phyloP scores from a whole-genome alignment of 257 asterid genomes.

The Salvia rosmarinus region DNA sequence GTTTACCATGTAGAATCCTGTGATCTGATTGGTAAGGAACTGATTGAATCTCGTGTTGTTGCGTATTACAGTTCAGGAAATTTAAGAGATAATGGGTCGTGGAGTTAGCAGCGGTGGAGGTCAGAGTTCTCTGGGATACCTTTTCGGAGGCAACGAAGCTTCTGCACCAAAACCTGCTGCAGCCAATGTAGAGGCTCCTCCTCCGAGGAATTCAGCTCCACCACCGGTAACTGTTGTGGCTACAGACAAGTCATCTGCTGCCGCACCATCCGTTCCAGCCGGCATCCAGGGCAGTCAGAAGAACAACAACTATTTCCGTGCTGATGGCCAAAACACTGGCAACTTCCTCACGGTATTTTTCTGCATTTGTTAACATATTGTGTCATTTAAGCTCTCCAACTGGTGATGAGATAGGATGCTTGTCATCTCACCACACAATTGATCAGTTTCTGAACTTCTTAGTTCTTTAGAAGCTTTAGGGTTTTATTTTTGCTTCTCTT shows the following conservation, averaged over 20 bases:
- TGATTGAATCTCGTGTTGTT: neutral
- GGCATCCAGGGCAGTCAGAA: slow-evolving; percentile 64
- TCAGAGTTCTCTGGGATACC: slow-evolving; percentile 87
- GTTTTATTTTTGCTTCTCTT: neutral
- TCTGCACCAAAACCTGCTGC: slow-evolving; percentile 55
- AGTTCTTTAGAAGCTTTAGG: neutral
- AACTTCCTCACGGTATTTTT: slow-evolving; percentile 77
- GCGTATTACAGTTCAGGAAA: slow-evolving; percentile 28
- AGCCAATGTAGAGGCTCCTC: slow-evolving; percentile 49
- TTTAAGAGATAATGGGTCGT: slow-evolving; percentile 61
- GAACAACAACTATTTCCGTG: slow-evolving; percentile 72
- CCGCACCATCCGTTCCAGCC: slow-evolving; percentile 64
- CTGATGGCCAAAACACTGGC: slow-evolving; percentile 85
- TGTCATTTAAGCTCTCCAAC: neutral
- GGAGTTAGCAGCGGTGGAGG: slow-evolving; percentile 93
- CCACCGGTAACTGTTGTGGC: slow-evolving; percentile 38
- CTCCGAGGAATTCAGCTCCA: slow-evolving; percentile 38
- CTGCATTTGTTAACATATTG: neutral
- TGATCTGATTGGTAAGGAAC: slow-evolving; percentile 4
- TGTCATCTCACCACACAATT: neutral
- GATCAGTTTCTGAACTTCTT: neutral
- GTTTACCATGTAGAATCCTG: neutral
- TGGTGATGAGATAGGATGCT: neutral
- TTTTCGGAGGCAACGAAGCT: slow-evolving; percentile 75
- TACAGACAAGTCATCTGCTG: slow-evolving; percentile 54